Percentiles rank a stretch among this genome's conserved stretches.
Conservation (phyloP, 345 rosid genomes). For the Gossypium ekmanianum region DNA sequence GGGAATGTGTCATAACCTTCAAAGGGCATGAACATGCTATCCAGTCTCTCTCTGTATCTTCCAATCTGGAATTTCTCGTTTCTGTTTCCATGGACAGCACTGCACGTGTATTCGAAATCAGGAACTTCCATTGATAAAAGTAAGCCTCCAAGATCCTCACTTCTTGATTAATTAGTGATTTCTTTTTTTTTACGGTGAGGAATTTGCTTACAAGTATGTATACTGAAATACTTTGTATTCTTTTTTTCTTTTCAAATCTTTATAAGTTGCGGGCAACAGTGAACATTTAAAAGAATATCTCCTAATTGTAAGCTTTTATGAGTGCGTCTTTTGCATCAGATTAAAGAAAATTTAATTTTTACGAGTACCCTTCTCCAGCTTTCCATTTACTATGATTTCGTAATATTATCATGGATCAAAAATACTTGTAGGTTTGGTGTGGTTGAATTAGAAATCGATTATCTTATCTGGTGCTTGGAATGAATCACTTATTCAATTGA, state of each 20-base stretch:
- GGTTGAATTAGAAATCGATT: no score
- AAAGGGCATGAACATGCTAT: slow-evolving; percentile 62
- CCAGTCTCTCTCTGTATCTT: slow-evolving; percentile 52
- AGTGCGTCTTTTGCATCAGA: neutral
- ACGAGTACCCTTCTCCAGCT: no score
- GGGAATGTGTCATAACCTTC: slow-evolving; percentile 55
- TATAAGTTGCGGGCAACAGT: neutral
- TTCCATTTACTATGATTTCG: no score
- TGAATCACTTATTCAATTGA: no score
- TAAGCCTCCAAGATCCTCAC: neutral
- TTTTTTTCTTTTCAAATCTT: neutral
- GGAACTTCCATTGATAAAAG: slow-evolving; percentile 34
- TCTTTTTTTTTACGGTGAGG: neutral
- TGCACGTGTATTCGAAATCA: slow-evolving; percentile 74
- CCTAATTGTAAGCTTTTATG: neutral
- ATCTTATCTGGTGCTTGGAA: no score
- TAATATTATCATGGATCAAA: no score
- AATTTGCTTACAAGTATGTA: neutral
- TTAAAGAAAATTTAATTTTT: neutral
- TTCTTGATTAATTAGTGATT: neutral
- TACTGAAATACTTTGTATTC: neutral
- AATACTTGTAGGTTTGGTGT: no score
- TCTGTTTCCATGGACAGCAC: slow-evolving; percentile 66
- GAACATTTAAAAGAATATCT: neutral
- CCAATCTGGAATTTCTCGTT: slow-evolving; percentile 51